These are phyloP conservation scores for Colletotrichum spaethianum DNA, from an alignment of 2,329 filamentous ascomycete species.

Conservation along the genomic window DNA sequence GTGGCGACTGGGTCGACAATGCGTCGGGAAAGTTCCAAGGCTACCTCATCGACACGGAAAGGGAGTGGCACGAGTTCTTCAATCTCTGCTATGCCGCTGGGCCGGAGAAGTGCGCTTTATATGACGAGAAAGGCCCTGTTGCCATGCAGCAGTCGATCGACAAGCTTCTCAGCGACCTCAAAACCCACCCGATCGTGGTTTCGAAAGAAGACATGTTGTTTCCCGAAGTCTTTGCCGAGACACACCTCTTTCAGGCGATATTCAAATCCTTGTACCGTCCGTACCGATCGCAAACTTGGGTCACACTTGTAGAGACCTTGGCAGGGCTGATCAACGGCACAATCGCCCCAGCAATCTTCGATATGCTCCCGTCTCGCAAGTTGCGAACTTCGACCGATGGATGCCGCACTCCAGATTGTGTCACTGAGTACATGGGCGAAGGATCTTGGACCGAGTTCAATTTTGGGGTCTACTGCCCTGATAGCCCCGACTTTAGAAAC, in stretches of 20 bases:
- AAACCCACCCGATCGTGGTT: not conserved
- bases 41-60: conserved; percentile 14
- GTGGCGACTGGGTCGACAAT: conserved; percentile 56
- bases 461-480: conserved; percentile 51
- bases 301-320: conserved; percentile 1
- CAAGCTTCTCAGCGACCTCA: not conserved
- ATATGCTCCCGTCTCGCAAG: conserved; percentile 11
- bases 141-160: not conserved
- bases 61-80: conserved; percentile 20
- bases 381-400: not conserved
- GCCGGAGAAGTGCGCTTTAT: not conserved
- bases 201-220: not conserved
- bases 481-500: conserved; percentile 48
- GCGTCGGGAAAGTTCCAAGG: conserved; percentile 36
- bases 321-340: not conserved
- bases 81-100: conserved; percentile 18
- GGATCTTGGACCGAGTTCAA: conserved; percentile 18
- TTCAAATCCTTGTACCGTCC: conserved; percentile 8
- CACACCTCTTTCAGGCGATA: not conserved
- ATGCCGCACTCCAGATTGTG: conserved; percentile 9
- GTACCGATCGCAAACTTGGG: not conserved
- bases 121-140: not conserved
- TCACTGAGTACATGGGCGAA: conserved; percentile 7
- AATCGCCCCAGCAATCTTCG: not conserved
- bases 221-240: conserved; percentile 2